phyloP scores from a whole-genome alignment of 345 rosid species.

The Brassica nigra region DNA sequence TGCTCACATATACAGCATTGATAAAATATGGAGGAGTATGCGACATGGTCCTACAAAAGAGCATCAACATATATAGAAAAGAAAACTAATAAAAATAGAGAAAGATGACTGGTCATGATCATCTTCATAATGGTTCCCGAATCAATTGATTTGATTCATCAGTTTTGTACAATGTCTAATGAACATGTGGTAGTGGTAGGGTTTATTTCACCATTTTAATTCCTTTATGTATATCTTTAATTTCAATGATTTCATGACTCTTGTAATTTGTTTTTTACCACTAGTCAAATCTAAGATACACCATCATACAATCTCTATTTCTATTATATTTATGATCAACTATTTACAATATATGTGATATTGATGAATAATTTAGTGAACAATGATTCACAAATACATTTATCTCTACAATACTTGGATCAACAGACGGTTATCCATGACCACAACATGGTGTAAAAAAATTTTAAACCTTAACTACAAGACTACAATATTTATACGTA shows the following conservation, averaged over 20 bases:
- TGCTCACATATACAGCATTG: slow-evolving; percentile 12
- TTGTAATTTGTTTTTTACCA: not conserved
- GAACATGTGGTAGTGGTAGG: slow-evolving; percentile 43
- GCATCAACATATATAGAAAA: slow-evolving; percentile 26
- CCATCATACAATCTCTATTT: too few relatives aligned
- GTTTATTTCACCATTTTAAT: slow-evolving; percentile 33
- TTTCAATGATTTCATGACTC: slow-evolving; percentile 23
- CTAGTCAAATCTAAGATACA: too few relatives aligned
- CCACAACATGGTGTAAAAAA: too few relatives aligned
- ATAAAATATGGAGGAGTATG: slow-evolving; percentile 14
- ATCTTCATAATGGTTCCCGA: slow-evolving; percentile 33
- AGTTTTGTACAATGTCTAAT: slow-evolving; percentile 36
- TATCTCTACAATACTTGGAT: too few relatives aligned
- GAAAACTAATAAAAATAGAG: not conserved
- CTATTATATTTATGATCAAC: too few relatives aligned
- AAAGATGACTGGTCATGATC: slow-evolving; percentile 39
- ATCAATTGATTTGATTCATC: slow-evolving; percentile 40
- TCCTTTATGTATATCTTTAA: slow-evolving; percentile 13
- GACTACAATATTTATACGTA: too few relatives aligned
- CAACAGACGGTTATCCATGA: too few relatives aligned
- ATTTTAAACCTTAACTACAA: too few relatives aligned
- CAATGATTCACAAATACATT: too few relatives aligned
- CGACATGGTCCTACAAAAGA: slow-evolving; percentile 35
- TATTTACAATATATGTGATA: too few relatives aligned
- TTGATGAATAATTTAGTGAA: too few relatives aligned